These are phyloP conservation scores for Paraphaeosphaeria minitans DNA, from an alignment of 2,329 filamentous ascomycete genomes.

Conservation along the genomic window DNA sequence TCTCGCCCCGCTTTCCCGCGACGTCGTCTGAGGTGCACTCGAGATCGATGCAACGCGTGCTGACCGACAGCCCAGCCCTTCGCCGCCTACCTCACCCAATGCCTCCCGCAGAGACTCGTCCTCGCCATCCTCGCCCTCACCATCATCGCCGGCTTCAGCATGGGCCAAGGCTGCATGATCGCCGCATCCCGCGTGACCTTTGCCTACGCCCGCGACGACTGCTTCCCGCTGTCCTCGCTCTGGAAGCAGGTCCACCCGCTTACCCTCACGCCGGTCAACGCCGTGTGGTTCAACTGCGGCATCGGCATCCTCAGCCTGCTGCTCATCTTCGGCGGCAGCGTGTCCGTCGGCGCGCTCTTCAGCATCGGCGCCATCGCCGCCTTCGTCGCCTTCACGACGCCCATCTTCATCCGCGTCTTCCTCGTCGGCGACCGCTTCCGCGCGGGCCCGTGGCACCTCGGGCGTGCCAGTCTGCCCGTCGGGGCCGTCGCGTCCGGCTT, in stretches of 20 bases:
- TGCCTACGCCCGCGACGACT: slow-evolving; percentile 74
- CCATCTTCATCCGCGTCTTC: slow-evolving; percentile 63
- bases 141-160: slow-evolving; percentile 71
- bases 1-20: too few relatives aligned
- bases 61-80: slow-evolving; percentile 58
- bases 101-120: slow-evolving; percentile 64
- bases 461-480: slow-evolving; percentile 62
- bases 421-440: slow-evolving; percentile 68
- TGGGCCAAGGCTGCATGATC: slow-evolving; percentile 77
- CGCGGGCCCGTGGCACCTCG: slow-evolving; percentile 71
- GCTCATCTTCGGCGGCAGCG: slow-evolving; percentile 67
- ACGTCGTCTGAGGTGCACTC: too few relatives aligned
- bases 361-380: slow-evolving; percentile 71
- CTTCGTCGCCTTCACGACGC: slow-evolving; percentile 65
- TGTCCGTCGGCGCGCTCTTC: slow-evolving; percentile 71
- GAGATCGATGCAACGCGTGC: too few relatives aligned
- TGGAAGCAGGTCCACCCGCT: slow-evolving; percentile 65
- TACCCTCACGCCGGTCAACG: slow-evolving; percentile 71
- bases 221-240: slow-evolving; percentile 66
- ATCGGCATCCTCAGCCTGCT: slow-evolving; percentile 66
- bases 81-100: slow-evolving; percentile 71
- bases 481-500: slow-evolving; percentile 64
- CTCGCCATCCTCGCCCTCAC: slow-evolving; percentile 68
- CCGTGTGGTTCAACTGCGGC: slow-evolving; percentile 68
- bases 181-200: slow-evolving; percentile 70